phyloP scores from a whole-genome alignment of 1,139 yeast species.

The Kazachstania sp. region DNA sequence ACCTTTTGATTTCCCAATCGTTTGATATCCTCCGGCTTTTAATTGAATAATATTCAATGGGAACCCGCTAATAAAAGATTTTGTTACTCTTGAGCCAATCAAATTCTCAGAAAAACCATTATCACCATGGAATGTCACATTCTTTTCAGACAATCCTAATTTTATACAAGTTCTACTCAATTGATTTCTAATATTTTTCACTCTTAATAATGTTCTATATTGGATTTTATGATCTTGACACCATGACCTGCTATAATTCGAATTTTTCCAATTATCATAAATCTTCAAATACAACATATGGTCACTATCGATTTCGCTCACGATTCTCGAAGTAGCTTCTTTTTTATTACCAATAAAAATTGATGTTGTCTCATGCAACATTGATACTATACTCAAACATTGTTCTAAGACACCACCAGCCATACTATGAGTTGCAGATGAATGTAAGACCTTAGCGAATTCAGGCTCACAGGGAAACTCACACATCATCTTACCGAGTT shows the following conservation, averaged over 20 bases:
- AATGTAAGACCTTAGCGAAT: constrained; percentile 60
- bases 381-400: constrained; percentile 62
- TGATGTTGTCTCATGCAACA: constrained; percentile 74
- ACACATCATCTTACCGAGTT: constrained; percentile 76
- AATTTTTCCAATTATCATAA: constrained; percentile 68
- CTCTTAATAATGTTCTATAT: constrained; percentile 60
- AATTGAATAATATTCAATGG: constrained; percentile 72
- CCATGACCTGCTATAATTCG: constrained; percentile 72
- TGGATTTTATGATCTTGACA: constrained; percentile 81
- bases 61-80: constrained; percentile 70
- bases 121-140: constrained; percentile 13
- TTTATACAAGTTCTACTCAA: constrained; percentile 52
- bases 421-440: constrained; percentile 50
- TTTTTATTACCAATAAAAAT: constrained; percentile 48
- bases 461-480: constrained; percentile 91
- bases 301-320: constrained; percentile 43
- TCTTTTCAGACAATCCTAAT: constrained; percentile 37
- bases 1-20: constrained; percentile 20
- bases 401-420: constrained; percentile 47
- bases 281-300: constrained; percentile 68
- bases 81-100: constrained; percentile 40
- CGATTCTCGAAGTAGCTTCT: constrained; percentile 14
- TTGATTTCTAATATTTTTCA: constrained; percentile 66
- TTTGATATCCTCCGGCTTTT: constrained; percentile 60
- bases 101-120: neutral